Evolutionary conservation across 129 eudicot species (phyloP).

Genomic region (Ambrosia trifida): DNA sequence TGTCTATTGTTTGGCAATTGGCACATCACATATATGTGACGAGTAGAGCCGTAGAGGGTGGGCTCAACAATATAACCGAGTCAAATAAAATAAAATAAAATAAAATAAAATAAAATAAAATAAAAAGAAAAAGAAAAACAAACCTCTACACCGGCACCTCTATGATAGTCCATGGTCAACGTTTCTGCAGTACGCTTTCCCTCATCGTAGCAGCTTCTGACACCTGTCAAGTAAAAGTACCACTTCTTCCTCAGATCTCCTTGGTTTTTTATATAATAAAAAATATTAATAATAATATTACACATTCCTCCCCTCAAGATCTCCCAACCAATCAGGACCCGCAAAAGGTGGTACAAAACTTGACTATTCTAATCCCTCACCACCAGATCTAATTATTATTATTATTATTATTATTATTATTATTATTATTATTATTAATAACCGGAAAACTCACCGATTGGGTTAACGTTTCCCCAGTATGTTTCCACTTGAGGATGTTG

Average conservation of each 20-base stretch:
- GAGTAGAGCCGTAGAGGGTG: too few species aligned
- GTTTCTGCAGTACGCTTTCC: slow-evolving; percentile 96
- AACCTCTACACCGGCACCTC: slow-evolving; percentile 97
- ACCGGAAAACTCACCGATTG: slow-evolving; percentile 81
- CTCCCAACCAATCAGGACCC: slow-evolving; percentile 23
- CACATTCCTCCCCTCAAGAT: slow-evolving; percentile 16
- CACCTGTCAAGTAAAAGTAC: slow-evolving; percentile 55
- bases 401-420: too few species aligned
- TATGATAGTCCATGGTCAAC: slow-evolving; percentile 92
- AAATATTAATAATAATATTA: not conserved
- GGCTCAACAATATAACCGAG: too few species aligned
- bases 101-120: too few species aligned
- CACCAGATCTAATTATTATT: slow-evolving; percentile 25
- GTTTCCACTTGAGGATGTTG: slow-evolving; percentile 91
- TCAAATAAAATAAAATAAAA: not conserved
- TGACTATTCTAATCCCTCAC: slow-evolving; percentile 28
- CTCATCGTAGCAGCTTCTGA: slow-evolving; percentile 95
- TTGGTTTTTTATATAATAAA: not conserved
- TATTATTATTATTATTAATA: too few species aligned
- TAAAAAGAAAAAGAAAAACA: not conserved
- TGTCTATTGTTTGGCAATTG: too few species aligned
- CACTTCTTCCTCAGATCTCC: slow-evolving; percentile 26
- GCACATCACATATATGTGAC: too few species aligned
- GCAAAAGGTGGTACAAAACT: slow-evolving; percentile 16
- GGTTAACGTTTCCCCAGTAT: slow-evolving; percentile 96